Evolutionary conservation across 495 filamentous ascomycete species (phyloP).

Genomic region (Penicillium soppii): DNA sequence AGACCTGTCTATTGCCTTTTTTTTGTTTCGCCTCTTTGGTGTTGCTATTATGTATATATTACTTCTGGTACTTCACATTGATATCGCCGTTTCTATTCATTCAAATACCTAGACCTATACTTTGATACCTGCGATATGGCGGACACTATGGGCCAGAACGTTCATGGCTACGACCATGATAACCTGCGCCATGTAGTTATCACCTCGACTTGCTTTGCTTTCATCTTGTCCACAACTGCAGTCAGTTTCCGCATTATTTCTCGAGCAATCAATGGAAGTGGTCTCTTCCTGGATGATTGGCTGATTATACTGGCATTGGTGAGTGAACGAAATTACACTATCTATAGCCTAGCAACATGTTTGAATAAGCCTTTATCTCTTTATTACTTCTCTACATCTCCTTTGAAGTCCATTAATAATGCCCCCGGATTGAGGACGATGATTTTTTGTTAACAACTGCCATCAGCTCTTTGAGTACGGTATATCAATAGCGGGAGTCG

Average conservation of each 20-base stretch:
- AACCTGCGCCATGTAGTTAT: slow-evolving; percentile 28
- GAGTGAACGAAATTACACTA: too few relatives aligned
- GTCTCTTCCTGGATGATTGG: slow-evolving; percentile 21
- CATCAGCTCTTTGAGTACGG: slow-evolving; percentile 19
- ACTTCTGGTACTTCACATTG: background rate
- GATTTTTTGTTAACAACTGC: too few relatives aligned
- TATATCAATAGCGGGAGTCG: slow-evolving; percentile 21
- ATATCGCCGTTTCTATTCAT: background rate
- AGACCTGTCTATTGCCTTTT: slow-evolving; percentile 13
- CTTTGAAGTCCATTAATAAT: too few relatives aligned
- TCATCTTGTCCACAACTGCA: slow-evolving; percentile 23
- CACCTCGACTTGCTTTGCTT: slow-evolving; percentile 25
- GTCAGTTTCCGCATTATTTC: slow-evolving; percentile 24
- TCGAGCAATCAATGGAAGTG: slow-evolving; percentile 21
- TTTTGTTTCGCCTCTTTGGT: background rate
- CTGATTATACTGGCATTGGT: slow-evolving; percentile 21
- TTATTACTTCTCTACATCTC: too few relatives aligned
- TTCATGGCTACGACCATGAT: slow-evolving; percentile 16
- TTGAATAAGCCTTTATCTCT: too few relatives aligned
- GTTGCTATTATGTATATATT: slow-evolving; percentile 3
- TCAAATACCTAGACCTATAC: background rate
- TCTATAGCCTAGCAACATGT: too few relatives aligned
- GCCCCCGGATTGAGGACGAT: too few relatives aligned
- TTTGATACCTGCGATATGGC: slow-evolving; percentile 10
- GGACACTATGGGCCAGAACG: background rate